Base-by-base conservation (phyloP, 139 green algal species). In the Tetradesmus obliquus region DNA sequence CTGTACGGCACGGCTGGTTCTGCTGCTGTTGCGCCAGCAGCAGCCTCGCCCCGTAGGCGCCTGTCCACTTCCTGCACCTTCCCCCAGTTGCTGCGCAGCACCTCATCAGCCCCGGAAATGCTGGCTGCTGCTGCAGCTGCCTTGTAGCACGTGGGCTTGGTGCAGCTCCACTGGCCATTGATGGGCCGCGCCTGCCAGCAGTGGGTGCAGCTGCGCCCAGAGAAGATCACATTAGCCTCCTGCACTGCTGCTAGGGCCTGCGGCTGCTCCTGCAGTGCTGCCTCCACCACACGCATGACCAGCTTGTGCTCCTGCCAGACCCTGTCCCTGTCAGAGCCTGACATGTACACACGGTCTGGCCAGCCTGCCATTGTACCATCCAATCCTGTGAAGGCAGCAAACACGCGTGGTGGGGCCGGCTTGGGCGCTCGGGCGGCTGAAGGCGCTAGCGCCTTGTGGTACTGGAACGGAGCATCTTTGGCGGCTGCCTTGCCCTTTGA, bases 271-370 rank as follows among this genome's bases (percentile, higher is more conserved):
- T 58, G 55, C 82, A 87, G 19, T 7, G 20, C 82, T 19, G 62
- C 82, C 54, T 87, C 24, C 20, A 74, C 32, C 4, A 87, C 17
- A 19, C 82, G 82, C 54, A 87, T 45, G 1, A 72, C 55, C 55
- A 87, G 32, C 82, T 74, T 74, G 51, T 87, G 82, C 62, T 72
- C 82, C 54, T 87, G 55, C 82, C 82, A 87, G 0, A 87, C 55
- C 51, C 82, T 9, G 20, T 87, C 55, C 54, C 82, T 54, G 55
- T 87, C 82, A 8, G 82, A 87, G 5, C 82, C 82, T 3, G 24
- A 55, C 62, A 60, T 72, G 51, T 87, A 87, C 2, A 10, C 20
- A 3, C 82, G 54, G 20, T 87, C 82, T 20, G 60, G 55, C 82
- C 82, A 87, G 82, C 82, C 82, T 12, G 62, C 82, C 51, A 87